Evolutionary conservation across 1,284 basidiomycete species (phyloP).

Genomic region (Sporisorium scitamineum): DNA sequence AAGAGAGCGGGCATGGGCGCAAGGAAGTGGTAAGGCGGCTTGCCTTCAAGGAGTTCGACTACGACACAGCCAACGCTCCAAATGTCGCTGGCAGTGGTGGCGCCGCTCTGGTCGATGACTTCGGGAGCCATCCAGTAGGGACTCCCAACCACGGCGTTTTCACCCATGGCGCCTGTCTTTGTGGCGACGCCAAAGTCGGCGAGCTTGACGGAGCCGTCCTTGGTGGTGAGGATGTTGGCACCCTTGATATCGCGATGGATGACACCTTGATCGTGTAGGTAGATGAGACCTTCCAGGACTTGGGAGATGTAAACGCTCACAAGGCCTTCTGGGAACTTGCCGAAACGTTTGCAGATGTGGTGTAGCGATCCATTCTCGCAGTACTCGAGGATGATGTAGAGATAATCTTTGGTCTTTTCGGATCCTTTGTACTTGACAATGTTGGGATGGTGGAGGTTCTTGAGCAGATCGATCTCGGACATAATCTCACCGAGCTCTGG

Average conservation of each 20-base stretch:
- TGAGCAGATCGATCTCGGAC: conserved; percentile 97
- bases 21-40: conserved; percentile 93
- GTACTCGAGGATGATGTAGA: conserved; percentile 98
- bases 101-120: conserved; percentile 80
- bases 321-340: conserved; percentile 95
- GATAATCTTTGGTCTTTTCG: conserved; percentile 89
- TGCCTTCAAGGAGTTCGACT: conserved; percentile 93
- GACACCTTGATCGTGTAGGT: conserved; percentile 67
- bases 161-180: conserved; percentile 50
- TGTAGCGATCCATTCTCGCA: conserved; percentile 98
- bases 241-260: conserved; percentile 65
- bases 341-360: conserved; percentile 94
- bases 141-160: conserved; percentile 71
- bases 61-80: conserved; percentile 97
- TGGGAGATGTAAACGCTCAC: conserved; percentile 97
- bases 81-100: conserved; percentile 95
- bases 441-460: conserved; percentile 91
- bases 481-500: conserved; percentile 95
- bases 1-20: conserved; percentile 98
- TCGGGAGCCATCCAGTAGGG: conserved; percentile 70
- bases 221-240: conserved; percentile 74
- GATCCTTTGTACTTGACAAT: conserved; percentile 99
- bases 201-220: conserved; percentile 73
- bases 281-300: conserved; percentile 71
- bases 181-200: conserved; percentile 57